phyloP scores from a whole-genome alignment of 2,329 filamentous ascomycete species.

The Biscogniauxia marginata region DNA sequence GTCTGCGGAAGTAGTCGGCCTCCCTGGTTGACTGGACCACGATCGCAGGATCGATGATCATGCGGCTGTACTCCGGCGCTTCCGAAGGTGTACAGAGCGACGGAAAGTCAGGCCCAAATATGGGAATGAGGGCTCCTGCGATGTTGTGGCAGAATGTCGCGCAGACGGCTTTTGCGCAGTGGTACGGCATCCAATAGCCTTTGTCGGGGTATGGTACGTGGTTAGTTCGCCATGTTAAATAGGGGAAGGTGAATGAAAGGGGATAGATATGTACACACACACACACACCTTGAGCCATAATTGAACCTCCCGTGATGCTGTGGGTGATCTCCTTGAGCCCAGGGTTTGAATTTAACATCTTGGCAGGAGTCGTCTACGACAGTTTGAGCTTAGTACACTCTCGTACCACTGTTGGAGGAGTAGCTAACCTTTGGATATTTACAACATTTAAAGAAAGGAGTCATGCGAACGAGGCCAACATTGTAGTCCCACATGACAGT shows the following conservation, averaged over 20 bases:
- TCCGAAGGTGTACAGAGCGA: conserved; percentile 64
- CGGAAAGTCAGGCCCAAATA: conserved; percentile 85
- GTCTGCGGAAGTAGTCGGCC: conserved; percentile 42
- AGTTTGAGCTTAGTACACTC: conserved; percentile 1
- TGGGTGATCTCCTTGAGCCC: conserved; percentile 87
- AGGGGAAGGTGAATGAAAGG: conserved; percentile 4
- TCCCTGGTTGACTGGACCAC: conserved; percentile 52
- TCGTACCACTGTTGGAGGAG: conserved; percentile 1
- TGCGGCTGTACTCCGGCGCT: conserved; percentile 62
- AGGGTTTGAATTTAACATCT: conserved; percentile 74
- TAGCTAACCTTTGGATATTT: conserved; percentile 76
- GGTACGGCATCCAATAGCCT: conserved; percentile 97
- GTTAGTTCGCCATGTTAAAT: conserved; percentile 8
- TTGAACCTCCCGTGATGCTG: conserved; percentile 90
- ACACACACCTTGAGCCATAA: conserved; percentile 78
- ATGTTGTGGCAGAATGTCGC: conserved; percentile 87
- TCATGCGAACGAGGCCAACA: conserved; percentile 88
- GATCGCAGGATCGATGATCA: conserved; percentile 62
- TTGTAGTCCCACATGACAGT: conserved; percentile 97
- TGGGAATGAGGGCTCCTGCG: conserved; percentile 79
- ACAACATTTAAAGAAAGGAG: conserved; percentile 89
- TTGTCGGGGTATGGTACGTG: conserved; percentile 1
- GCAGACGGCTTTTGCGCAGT: conserved; percentile 82
- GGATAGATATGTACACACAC: conserved; percentile 6
- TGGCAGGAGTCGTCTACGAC: conserved; percentile 77